These are phyloP conservation scores for Camellia lanceoleosa DNA, from an alignment of 148 eudicot genomes.

Conservation along the genomic window DNA sequence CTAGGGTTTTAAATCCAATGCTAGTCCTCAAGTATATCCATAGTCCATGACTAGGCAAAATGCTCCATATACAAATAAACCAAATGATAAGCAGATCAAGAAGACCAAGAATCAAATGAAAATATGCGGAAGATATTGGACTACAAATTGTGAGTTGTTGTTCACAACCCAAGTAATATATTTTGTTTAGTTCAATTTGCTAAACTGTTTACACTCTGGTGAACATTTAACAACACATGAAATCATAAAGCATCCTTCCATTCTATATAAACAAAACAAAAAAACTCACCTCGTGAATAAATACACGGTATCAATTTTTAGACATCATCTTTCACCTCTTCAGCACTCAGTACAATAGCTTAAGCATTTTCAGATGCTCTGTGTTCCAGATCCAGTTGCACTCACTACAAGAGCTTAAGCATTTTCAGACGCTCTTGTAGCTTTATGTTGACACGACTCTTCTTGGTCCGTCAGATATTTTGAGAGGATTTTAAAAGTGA, in stretches of 20 bases:
- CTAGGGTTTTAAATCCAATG: too few relatives aligned
- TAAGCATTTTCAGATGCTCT: conserved; percentile 64
- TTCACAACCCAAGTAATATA: neutral
- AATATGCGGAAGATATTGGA: neutral
- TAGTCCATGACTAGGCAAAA: too few relatives aligned
- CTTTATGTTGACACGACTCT: too few relatives aligned
- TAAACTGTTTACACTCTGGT: neutral
- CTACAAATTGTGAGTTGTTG: neutral
- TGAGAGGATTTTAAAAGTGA: too few relatives aligned
- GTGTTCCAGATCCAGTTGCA: conserved; percentile 62
- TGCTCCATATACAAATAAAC: too few relatives aligned
- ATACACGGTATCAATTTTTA: too few relatives aligned
- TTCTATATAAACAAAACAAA: neutral
- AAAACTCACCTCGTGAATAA: too few relatives aligned
- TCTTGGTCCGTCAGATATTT: too few relatives aligned
- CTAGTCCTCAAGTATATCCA: too few relatives aligned
- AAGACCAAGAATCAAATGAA: neutral
- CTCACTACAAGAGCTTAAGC: conserved; percentile 55
- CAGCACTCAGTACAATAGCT: conserved; percentile 45
- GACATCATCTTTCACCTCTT: too few relatives aligned
- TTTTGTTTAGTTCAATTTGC: neutral
- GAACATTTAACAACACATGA: neutral
- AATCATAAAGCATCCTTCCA: neutral
- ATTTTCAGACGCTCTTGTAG: conserved; percentile 47
- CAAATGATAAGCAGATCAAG: too few relatives aligned